phyloP scores from a whole-genome alignment of 1,284 basidiomycete species.

The Ganoderma leucocontextum region DNA sequence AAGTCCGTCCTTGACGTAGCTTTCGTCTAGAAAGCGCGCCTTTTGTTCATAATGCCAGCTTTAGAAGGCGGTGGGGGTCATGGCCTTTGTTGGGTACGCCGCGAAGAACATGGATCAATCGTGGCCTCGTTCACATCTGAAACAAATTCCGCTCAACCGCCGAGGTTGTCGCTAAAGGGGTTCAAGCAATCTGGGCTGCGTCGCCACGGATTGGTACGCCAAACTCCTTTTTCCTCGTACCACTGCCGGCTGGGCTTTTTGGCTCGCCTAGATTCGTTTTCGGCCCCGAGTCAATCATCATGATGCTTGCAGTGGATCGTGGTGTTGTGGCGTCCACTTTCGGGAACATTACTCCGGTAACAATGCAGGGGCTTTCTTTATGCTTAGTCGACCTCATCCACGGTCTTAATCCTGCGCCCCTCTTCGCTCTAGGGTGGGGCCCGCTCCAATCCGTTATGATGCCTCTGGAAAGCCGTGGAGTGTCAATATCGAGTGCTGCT shows the following conservation, averaged over 20 bases:
- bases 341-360: neutral
- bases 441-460: neutral
- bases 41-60: too few species aligned
- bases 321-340: neutral
- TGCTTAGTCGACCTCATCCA: neutral
- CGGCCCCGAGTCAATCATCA: neutral
- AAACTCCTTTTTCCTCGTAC: neutral
- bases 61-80: too few species aligned
- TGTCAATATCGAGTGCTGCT: neutral
- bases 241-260: neutral
- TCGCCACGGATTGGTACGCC: neutral
- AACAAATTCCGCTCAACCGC: neutral
- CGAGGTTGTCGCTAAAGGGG: neutral
- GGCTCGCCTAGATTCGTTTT: neutral
- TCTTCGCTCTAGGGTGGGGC: neutral
- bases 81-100: neutral
- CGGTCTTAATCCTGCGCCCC: neutral
- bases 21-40: neutral
- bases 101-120: neutral
- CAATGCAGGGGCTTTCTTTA: neutral
- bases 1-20: neutral
- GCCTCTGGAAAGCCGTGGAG: neutral
- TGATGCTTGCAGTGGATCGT: neutral
- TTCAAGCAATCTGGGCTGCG: neutral
- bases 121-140: neutral